Evolutionary conservation across 2,329 filamentous ascomycete genomes (phyloP).

Genomic region (Fusarium marasasianum): DNA sequence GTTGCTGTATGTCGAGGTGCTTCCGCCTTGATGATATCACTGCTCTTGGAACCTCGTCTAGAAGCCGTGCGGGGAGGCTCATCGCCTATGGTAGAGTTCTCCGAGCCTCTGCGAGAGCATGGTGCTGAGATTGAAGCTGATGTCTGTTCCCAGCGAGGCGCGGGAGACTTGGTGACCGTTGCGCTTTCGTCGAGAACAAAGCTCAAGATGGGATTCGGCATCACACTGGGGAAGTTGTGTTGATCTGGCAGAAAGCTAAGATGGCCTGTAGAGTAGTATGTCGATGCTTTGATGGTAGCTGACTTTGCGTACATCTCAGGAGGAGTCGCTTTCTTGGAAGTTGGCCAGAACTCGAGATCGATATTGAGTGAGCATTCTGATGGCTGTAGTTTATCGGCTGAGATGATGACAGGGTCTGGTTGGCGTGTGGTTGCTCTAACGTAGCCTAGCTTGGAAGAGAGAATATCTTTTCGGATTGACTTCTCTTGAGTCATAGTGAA

Average conservation of each 20-base stretch:
- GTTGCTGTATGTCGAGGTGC: not conserved
- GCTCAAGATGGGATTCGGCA: constrained; percentile 16
- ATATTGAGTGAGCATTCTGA: constrained; percentile 8
- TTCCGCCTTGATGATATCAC: constrained; percentile 2
- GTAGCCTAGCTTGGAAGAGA: constrained; percentile 21
- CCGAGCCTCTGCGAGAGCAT: constrained; percentile 8
- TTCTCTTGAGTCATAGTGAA: constrained; percentile 27
- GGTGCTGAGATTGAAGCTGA: not conserved
- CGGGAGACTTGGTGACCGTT: not conserved
- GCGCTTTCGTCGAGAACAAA: constrained; percentile 22
- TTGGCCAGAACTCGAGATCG: constrained; percentile 31
- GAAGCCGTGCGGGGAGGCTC: not conserved
- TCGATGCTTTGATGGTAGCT: constrained; percentile 20
- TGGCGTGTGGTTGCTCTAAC: constrained; percentile 17
- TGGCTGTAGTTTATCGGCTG: constrained; percentile 19
- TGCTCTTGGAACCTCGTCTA: not conserved
- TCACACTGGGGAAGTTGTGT: constrained; percentile 5
- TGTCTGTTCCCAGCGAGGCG: not conserved
- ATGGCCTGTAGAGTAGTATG: constrained; percentile 27
- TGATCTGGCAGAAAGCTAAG: constrained; percentile 28
- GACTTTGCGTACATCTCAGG: constrained; percentile 25
- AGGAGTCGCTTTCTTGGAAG: constrained; percentile 4
- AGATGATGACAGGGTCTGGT: constrained; percentile 23
- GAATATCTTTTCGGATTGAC: constrained; percentile 22
- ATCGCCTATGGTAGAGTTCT: not conserved